These are phyloP conservation scores for Irpex sp. DNA, from an alignment of 1,284 basidiomycete genomes.

Conservation along the genomic window DNA sequence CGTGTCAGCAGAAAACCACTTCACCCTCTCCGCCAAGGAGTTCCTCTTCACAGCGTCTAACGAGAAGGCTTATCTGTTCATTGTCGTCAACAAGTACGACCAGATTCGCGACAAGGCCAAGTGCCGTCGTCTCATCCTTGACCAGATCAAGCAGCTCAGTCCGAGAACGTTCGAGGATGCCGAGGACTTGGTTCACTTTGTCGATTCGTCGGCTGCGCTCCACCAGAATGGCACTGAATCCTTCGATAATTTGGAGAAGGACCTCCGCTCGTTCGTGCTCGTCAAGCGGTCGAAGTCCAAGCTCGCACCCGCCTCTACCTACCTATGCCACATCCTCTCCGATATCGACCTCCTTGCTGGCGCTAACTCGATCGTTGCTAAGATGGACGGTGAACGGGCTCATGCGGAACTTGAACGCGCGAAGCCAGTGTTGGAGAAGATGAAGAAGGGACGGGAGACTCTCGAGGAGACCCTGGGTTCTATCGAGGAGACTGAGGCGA, in stretches of 20 bases:
- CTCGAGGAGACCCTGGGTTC: slow-evolving; percentile 79
- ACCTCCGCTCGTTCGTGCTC: slow-evolving; percentile 92
- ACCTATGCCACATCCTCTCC: slow-evolving; percentile 83
- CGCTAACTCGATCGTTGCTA: slow-evolving; percentile 85
- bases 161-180: slow-evolving; percentile 91
- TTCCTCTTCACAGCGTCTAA: slow-evolving; percentile 93
- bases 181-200: slow-evolving; percentile 95
- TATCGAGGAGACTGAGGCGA: slow-evolving; percentile 74
- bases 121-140: slow-evolving; percentile 86
- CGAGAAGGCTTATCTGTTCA: slow-evolving; percentile 98
- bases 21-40: slow-evolving; percentile 94
- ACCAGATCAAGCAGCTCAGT: slow-evolving; percentile 92
- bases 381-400: slow-evolving; percentile 77
- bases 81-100: slow-evolving; percentile 98
- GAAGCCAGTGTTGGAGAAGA: slow-evolving; percentile 85
- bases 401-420: slow-evolving; percentile 66
- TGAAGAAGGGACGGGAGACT: slow-evolving; percentile 70
- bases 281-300: slow-evolving; percentile 95
- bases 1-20: slow-evolving; percentile 98
- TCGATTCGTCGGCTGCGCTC: slow-evolving; percentile 80
- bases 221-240: slow-evolving; percentile 55
- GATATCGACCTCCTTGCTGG: slow-evolving; percentile 88
- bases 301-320: slow-evolving; percentile 93
- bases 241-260: slow-evolving; percentile 90
- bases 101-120: slow-evolving; percentile 95